Evolutionary conservation across 2,329 filamentous ascomycete genomes (phyloP), one percentile per base, ranked within the genome.

Genomic region (Phoma sp.): DNA sequence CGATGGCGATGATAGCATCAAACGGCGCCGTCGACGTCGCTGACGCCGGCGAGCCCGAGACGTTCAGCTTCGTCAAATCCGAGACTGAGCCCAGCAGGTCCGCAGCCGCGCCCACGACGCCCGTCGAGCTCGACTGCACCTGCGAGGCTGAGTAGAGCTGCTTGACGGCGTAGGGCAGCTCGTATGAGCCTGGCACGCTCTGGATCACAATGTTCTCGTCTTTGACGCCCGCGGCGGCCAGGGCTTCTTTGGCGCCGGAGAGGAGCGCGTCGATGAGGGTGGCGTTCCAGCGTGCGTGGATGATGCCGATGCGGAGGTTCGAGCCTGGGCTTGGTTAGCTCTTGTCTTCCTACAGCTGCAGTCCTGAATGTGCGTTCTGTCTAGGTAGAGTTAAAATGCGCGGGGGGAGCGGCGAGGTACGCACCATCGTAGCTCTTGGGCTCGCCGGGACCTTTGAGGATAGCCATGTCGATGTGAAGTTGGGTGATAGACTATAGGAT

Each of bases 261-360:
- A 99, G 84, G 53, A 99, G 87, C 48, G 92, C 87, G 55, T 90
- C 87, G 77, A 98, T 96, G 74, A 99, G 91, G 64, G 84, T 84
- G 63, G 83, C 84, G 81, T 99, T 99, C 95, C 95, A 99, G 70
- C 95, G 88, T 55, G 94, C 94, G 80, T 98, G 95, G 55, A 99
- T 85, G 73, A 99, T 98, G 73, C 90, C 94, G 74, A 99, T 88
- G 73, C 95, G 91, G 62, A 99, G 85, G 70, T 81, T 82, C 9
- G 78, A 78, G 64, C 80, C 80, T 82, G 45, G 6, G 15, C 12
- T n/a, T 3, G 43, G 57, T 65, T 52, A 65, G 44, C 22, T 19
- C 27, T 7, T 31, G 29, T 31, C 29, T 13, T 13, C 9, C 29
- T 15, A 31, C 29, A 15, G 29, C 15, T 12, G 29, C 25, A 33